Evolutionary conservation across 805 yeast genomes (phyloP), one percentile per base, ranked within the genome.

Genomic region (Jamesozyma piceae): DNA sequence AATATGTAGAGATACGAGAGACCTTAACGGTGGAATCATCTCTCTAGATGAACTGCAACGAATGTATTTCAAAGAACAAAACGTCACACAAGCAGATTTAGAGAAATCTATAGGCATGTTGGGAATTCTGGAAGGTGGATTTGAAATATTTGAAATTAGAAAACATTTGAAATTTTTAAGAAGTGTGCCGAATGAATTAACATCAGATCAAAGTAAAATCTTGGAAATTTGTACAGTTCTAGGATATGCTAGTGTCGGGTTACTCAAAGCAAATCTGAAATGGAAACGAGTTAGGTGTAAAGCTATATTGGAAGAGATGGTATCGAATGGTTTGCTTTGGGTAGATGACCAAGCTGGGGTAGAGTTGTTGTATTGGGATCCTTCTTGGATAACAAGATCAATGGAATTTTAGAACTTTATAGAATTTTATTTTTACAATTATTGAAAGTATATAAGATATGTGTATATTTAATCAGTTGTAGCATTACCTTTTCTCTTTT

Each of bases 241-340:
- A 54, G 97, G 97, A 0, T 84, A 69, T 56, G 85, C 87, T 1
- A 73, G 85, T 3, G 69, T 71, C 5, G 63, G 77, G 2, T 60
- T 88, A 24, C 63, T 90, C 31, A 60, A 72, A 13, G 96, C 82
- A 51, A 92, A 90, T 55, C 74, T 80, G 45, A 70, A 71, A 1
- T 90, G 98, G 98, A 77, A 73, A 39, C 55, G 57, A 2, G 65
- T 74, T 2, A 66, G 95, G 43, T 72, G 84, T 41, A 71, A 71
- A 48, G 65, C 78, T 0, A 80, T 79, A 4, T 55, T 90, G 4
- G 80, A 83, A 31, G 90, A 83, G 37, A 78, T 90, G 86, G 82
- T 89, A 1, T 70, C 82, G 48, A 72, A 72, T 39, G 97, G 97
- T 3, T 69, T 87, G 42, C 64, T 90, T 13, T 90, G 98, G 98